phyloP scores from a whole-genome alignment of 192 early-diverging fungal genomes.

The Radiomyces spectabilis region DNA sequence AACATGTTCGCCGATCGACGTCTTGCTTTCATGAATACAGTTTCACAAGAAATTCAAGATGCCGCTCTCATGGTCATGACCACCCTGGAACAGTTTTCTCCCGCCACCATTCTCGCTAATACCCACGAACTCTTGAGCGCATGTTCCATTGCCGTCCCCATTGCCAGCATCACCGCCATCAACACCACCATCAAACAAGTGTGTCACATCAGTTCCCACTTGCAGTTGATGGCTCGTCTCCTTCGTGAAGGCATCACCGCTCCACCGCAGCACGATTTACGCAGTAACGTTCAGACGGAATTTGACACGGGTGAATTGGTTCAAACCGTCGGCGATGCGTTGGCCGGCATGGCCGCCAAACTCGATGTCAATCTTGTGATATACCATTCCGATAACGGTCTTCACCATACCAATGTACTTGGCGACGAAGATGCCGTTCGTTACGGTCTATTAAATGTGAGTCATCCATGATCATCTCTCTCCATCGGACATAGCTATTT shows the following conservation, averaged over 20 bases:
- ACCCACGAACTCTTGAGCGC: constrained; percentile 45
- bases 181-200: constrained; percentile 45
- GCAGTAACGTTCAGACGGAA: constrained; percentile 1
- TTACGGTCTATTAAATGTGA: constrained; percentile 46
- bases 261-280: constrained; percentile 10
- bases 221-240: constrained; percentile 30
- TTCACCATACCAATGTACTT: constrained; percentile 42
- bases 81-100: constrained; percentile 45
- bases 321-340: constrained; percentile 48
- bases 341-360: constrained; percentile 44
- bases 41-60: constrained; percentile 38
- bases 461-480: not conserved
- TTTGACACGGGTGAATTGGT: constrained; percentile 55
- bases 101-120: constrained; percentile 29
- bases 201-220: constrained; percentile 41
- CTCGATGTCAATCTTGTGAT: constrained; percentile 48
- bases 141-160: constrained; percentile 47
- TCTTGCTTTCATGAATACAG: constrained; percentile 23
- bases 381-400: constrained; percentile 43
- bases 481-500: not conserved
- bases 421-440: constrained; percentile 46
- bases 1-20: not conserved
- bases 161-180: constrained; percentile 42
- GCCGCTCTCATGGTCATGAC: constrained; percentile 37
- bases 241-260: constrained; percentile 11